These are phyloP conservation scores for Nicotiana noctiflora DNA, from an alignment of 257 asterid genomes.

Conservation along the genomic window DNA sequence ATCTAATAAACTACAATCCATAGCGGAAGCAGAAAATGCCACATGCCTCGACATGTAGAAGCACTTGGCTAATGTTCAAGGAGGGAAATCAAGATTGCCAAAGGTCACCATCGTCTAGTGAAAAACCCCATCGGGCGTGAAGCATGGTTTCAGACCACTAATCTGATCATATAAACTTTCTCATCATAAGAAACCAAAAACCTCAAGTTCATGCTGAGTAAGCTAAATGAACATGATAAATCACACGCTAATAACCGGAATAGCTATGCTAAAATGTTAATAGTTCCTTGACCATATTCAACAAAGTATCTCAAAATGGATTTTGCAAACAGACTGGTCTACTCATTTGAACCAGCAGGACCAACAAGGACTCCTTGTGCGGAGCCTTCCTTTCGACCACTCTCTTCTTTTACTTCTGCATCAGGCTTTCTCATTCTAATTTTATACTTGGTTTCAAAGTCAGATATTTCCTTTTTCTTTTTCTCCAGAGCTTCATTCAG, in stretches of 20 bases:
- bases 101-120: neutral
- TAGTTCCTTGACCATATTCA: neutral
- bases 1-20: neutral
- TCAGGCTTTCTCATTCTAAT: constrained; percentile 69
- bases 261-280: too few species aligned
- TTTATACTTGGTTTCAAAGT: constrained; percentile 84
- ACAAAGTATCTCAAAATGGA: neutral
- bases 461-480: constrained; percentile 77
- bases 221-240: neutral
- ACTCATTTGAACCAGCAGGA: constrained; percentile 55
- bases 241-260: neutral
- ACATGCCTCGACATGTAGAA: neutral
- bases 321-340: constrained; percentile 8
- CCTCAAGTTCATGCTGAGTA: neutral
- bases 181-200: neutral
- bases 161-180: neutral
- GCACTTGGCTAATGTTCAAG: neutral
- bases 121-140: neutral
- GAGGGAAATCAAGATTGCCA: neutral
- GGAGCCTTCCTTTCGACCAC: constrained; percentile 78
- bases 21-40: neutral
- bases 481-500: constrained; percentile 77
- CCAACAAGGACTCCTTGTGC: constrained; percentile 99
- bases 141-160: neutral
- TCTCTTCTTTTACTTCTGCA: constrained; percentile 64